Evolutionary conservation across 139 green algal genomes (phyloP).

Genomic region (Trebouxia sp.): DNA sequence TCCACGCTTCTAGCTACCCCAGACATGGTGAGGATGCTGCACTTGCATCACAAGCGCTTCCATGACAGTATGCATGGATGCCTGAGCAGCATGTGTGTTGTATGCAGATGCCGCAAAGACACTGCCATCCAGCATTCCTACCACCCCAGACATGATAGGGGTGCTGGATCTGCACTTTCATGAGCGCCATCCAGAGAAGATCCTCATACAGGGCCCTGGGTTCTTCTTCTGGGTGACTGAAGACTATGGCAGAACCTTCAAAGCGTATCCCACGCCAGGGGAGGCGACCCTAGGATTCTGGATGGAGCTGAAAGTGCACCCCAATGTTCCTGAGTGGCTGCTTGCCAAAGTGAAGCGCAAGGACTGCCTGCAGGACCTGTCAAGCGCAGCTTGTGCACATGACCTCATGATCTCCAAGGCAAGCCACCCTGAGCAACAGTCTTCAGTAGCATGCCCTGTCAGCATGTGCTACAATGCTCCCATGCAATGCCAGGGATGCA

Average conservation of each 20-base stretch:
- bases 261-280: background rate
- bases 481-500: background rate
- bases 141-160: constrained; percentile 21
- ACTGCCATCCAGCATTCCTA: background rate
- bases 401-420: constrained; percentile 76
- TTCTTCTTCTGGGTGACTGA: constrained; percentile 42
- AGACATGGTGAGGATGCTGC: too few relatives aligned
- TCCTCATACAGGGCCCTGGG: constrained; percentile 51
- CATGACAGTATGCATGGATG: background rate
- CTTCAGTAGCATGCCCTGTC: too few relatives aligned
- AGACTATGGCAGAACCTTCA: constrained; percentile 47
- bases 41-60: too few relatives aligned
- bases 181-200: constrained; percentile 30
- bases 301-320: constrained; percentile 52
- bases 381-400: constrained; percentile 49
- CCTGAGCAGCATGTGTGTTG: background rate
- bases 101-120: background rate
- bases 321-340: constrained; percentile 50
- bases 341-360: constrained; percentile 46
- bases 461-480: background rate
- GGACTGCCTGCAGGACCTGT: constrained; percentile 39
- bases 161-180: constrained; percentile 46
- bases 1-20: too few relatives aligned
- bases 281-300: constrained; percentile 35
- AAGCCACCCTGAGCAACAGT: background rate